Conservation (phyloP, 1,284 basidiomycete species). For the Fomitopsis palustris region DNA sequence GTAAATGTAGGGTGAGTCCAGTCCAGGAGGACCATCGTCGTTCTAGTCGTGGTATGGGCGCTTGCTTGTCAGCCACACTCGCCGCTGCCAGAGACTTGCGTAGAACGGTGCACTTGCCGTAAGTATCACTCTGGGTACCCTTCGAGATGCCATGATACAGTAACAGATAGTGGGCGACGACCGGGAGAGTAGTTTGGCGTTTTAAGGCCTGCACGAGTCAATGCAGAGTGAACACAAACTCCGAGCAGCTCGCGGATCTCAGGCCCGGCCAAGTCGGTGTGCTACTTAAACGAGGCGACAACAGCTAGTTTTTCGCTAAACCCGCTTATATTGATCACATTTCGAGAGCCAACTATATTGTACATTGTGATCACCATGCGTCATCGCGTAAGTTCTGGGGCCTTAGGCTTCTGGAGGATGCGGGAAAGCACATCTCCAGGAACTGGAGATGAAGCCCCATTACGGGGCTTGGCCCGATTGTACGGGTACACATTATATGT, state of each 20-base stretch:
- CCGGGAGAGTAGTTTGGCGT: not conserved
- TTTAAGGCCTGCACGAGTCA: too few relatives aligned
- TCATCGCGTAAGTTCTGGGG: too few relatives aligned
- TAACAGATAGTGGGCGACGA: not conserved
- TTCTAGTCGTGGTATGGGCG: conserved; percentile 42
- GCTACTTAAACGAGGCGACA: too few relatives aligned
- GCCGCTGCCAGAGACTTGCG: not conserved
- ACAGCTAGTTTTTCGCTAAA: too few relatives aligned
- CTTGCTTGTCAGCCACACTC: not conserved
- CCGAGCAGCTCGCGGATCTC: too few relatives aligned
- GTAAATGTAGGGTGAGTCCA: conserved; percentile 82
- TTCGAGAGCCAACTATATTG: too few relatives aligned
- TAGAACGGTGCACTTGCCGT: conserved; percentile 41
- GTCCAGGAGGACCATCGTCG: conserved; percentile 84
- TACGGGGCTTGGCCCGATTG: not conserved
- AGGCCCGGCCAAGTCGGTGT: too few relatives aligned
- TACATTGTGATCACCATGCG: too few relatives aligned
- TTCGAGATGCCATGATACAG: conserved; percentile 17
- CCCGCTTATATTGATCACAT: too few relatives aligned
- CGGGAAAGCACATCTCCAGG: too few relatives aligned
- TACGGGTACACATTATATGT: not conserved
- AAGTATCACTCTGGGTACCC: conserved; percentile 47
- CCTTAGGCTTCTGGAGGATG: too few relatives aligned
- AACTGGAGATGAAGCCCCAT: not conserved
- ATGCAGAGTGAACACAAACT: too few relatives aligned